These are phyloP conservation scores for Aspergillus nomiae DNA, from an alignment of 2,329 filamentous ascomycete species.

Conservation along the genomic window DNA sequence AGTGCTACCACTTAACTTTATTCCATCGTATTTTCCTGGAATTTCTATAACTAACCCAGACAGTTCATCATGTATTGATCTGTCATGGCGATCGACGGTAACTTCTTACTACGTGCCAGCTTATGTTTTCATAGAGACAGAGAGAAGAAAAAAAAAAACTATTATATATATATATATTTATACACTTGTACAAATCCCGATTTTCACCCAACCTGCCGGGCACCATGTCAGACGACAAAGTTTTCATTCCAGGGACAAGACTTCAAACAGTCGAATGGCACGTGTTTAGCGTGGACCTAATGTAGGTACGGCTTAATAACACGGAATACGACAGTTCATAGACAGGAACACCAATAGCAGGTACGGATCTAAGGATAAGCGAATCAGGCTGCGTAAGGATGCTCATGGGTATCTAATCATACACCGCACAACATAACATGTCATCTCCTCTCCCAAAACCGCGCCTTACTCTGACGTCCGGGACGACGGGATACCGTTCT, in stretches of 20 bases:
- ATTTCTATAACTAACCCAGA: not conserved
- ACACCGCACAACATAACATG: conserved; percentile 22
- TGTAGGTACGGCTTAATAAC: not conserved
- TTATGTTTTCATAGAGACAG: not conserved
- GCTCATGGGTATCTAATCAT: conserved; percentile 33
- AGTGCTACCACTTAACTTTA: not conserved
- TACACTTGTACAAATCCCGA: not conserved
- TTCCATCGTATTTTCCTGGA: not conserved
- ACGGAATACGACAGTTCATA: conserved; percentile 3
- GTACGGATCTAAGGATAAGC: conserved; percentile 12
- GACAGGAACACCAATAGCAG: conserved; percentile 13
- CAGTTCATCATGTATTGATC: no score
- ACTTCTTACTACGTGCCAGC: not conserved
- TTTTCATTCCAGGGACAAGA: not conserved
- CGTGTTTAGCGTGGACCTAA: not conserved
- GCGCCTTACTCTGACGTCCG: conserved; percentile 8
- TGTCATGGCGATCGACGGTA: not conserved
- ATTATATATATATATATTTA: not conserved
- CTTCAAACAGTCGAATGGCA: not conserved
- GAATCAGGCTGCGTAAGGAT: conserved; percentile 12
- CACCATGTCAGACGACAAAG: not conserved
- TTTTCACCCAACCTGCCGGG: not conserved
- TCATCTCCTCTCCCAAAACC: conserved; percentile 2
- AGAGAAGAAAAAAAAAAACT: not conserved
- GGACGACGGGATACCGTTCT: conserved; percentile 48